These are phyloP conservation scores for Trypanosomatidae sp. DNA, from an alignment of 208 protist genomes.

Conservation along the genomic window DNA sequence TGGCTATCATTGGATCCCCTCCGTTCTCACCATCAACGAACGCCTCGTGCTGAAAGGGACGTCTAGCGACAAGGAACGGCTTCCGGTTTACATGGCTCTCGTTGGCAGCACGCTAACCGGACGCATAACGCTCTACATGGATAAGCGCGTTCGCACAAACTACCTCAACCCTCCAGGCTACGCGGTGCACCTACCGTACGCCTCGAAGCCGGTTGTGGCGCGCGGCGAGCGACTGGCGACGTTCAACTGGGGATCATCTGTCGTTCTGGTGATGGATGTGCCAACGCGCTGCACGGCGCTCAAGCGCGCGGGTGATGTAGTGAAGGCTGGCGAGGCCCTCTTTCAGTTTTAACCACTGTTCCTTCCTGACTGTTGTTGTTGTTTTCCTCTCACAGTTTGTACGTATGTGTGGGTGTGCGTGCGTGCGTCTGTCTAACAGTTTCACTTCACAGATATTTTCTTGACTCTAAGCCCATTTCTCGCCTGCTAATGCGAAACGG, in stretches of 20 bases:
- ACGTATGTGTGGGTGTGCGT: neutral
- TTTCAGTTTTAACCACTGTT: slow-evolving; percentile 18
- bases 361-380: neutral
- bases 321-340: slow-evolving; percentile 72
- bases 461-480: neutral
- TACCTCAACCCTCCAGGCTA: slow-evolving; percentile 80
- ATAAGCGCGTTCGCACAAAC: slow-evolving; percentile 78
- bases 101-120: slow-evolving; percentile 82
- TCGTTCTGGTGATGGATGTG: slow-evolving; percentile 81
- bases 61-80: slow-evolving; percentile 5
- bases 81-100: slow-evolving; percentile 52
- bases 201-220: slow-evolving; percentile 30
- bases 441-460: slow-evolving; percentile 1
- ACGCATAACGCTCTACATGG: slow-evolving; percentile 60
- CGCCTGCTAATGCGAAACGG: neutral
- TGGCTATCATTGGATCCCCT: slow-evolving; percentile 76
- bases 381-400: neutral
- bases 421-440: neutral
- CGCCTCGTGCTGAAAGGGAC: slow-evolving; percentile 68
- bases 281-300: slow-evolving; percentile 38
- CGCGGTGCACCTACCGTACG: slow-evolving; percentile 58
- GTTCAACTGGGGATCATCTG: slow-evolving; percentile 89
- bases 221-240: slow-evolving; percentile 49
- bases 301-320: slow-evolving; percentile 42
- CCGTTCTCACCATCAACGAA: slow-evolving; percentile 76